Base-by-base conservation (phyloP, 805 yeast species). In the Torulaspora microellipsoides region DNA sequence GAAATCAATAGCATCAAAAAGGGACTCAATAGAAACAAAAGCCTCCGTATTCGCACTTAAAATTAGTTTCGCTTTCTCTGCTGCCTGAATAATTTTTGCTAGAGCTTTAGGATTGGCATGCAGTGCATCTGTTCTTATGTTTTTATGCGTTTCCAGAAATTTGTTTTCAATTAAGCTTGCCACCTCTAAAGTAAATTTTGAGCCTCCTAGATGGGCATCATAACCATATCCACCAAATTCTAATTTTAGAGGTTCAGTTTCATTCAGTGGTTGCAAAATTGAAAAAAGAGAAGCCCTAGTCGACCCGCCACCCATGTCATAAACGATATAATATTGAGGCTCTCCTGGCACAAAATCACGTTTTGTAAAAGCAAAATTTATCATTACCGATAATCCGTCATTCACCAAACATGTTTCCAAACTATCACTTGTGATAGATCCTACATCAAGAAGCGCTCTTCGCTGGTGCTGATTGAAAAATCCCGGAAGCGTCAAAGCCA, bases 281-380 rank as follows among this genome's bases (percentile, higher is more conserved):
- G 90, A 79, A 39, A 89, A 48, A n/a, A 93, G 67, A 0, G 98
- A 85, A 1, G 95, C 95, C 43, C 82, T 78, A 0, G 95, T 85
- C 0, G 95, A 82, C 1, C 95, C 95, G 4, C 96, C 91, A 36
- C 99, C 99, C 77, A 85, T 77, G 62, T 93, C 99, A 60, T 83
- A 88, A 29, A 93, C 75, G 38, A 88, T 60, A 59, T 85, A 85
- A 38, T 78, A 72, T 35, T 76, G 73, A 30, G 45, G 41, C 20
- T 46, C 48, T 25, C 53, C 60, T 15, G 52, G 43, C 8, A 53
- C 44, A 38, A 58, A 53, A 34, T 55, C 51, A 14, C 58, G 45
- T 17, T 54, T 54, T 34, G 58, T 62, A n/a, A 58, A 47, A 1
- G 87, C 86, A 61, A 79, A 90, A 57, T 88, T 86, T 34, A 86